These are phyloP conservation scores for Linnemannia zychae DNA, from an alignment of 192 early-diverging fungal genomes.

Conservation along the genomic window DNA sequence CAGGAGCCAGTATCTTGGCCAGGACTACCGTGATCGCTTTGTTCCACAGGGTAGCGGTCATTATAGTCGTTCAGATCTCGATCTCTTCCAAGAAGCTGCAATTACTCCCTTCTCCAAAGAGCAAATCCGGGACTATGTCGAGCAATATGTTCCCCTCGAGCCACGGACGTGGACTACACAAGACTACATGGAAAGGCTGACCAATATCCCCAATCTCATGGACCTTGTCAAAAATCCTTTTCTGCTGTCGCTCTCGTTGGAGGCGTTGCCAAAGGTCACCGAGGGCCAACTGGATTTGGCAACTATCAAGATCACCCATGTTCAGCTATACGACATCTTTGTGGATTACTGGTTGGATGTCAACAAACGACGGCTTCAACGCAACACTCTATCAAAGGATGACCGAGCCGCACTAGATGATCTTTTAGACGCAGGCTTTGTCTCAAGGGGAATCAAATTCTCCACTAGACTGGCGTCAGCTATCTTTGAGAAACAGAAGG, in stretches of 20 bases:
- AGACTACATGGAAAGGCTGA: neutral
- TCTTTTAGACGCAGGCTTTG: too few species aligned
- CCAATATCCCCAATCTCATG: neutral
- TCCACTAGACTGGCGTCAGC: neutral
- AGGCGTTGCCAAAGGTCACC: neutral
- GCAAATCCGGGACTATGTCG: too few species aligned
- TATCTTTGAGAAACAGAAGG: neutral
- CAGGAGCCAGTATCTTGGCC: too few species aligned
- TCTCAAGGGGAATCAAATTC: neutral
- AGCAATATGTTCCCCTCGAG: too few species aligned
- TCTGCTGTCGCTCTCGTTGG: neutral
- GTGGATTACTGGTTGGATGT: neutral
- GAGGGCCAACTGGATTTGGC: neutral
- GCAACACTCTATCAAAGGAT: neutral
- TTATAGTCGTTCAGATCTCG: too few species aligned
- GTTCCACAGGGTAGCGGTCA: too few species aligned
- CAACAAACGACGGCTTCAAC: neutral
- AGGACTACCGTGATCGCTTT: too few species aligned
- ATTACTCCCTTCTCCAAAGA: too few species aligned
- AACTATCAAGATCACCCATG: neutral
- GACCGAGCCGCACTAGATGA: neutral
- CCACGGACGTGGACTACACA: too few species aligned
- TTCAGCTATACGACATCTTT: too few species aligned
- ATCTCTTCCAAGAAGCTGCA: too few species aligned
- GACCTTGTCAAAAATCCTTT: conserved; percentile 9